Base-by-base conservation (phyloP, 2,329 filamentous ascomycete species). In the Grosmannia serpens region DNA sequence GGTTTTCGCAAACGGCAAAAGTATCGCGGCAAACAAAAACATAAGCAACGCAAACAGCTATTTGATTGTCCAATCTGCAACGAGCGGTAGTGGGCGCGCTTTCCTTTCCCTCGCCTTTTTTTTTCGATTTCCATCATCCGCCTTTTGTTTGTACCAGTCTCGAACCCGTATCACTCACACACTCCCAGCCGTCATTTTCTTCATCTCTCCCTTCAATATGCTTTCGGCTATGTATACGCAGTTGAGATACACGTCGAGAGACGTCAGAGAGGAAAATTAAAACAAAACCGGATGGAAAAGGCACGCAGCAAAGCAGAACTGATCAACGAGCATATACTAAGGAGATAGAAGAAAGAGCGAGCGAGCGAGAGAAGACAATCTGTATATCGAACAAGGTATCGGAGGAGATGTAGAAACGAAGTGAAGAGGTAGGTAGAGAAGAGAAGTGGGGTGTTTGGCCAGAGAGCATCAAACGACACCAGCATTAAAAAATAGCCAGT, bases 361-460 rank as follows among this genome's bases (percentile, higher is more conserved):
- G 22, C 24, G 44, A 58, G n/a, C n/a, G 24, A 52, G 22, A 58
- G 52, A 56, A 59, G n/a, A 57, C 62, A 67, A 65, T 64, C 62
- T 66, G 64, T 69, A 68, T 70, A 68, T 69, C 65, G 72, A 75
- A 77, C 73, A 76, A 76, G 74, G 74, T 77, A 77, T 77, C 62
- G 35, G 57, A 59, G 59, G 53, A 51, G 51, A 46, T 27, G 47
- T 31, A 53, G 26, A 55, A 35, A 22, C 15, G 31, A 53, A 53
- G 51, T 24, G 10, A 60, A 33, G 38, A 47, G 38, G 24, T 47
- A 50, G 38, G 35, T 20, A 52, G 57, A 71, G 71, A 68, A 67
- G 65, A 63, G 58, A 58, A 47, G 15, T 8, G 29, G 44, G n/a
- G 58, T 38, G 58, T 54, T 59, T 50, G 58, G 53, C n/a, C 49